These are phyloP conservation scores for Phialophora verrucosa DNA, from an alignment of 2,329 filamentous ascomycete genomes.

Conservation along the genomic window DNA sequence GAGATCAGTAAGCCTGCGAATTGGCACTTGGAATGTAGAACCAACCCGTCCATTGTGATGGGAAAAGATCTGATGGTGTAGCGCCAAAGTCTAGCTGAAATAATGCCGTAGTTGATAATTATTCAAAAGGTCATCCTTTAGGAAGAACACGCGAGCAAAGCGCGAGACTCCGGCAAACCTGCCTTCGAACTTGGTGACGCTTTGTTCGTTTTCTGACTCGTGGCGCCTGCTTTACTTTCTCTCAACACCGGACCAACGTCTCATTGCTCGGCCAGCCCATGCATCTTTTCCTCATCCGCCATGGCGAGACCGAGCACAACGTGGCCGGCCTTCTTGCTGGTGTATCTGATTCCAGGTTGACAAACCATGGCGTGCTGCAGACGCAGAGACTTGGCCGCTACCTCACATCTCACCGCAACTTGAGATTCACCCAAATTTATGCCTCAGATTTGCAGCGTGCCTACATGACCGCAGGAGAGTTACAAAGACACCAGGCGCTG, in stretches of 20 bases:
- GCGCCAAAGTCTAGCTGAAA: not conserved
- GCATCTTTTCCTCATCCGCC: slow-evolving; percentile 77
- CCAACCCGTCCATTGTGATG: slow-evolving; percentile 36
- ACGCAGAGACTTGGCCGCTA: slow-evolving; percentile 71
- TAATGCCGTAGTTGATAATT: not conserved
- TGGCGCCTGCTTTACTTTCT: not conserved
- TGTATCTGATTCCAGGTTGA: slow-evolving; percentile 77
- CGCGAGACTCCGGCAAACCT: slow-evolving; percentile 10
- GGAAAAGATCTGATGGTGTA: not conserved
- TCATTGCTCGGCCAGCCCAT: slow-evolving; percentile 45
- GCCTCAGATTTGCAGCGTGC: slow-evolving; percentile 80
- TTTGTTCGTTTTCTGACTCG: not conserved
- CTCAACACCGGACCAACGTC: not conserved
- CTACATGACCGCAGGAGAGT: slow-evolving; percentile 69
- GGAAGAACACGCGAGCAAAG: not conserved
- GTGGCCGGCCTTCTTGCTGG: slow-evolving; percentile 71
- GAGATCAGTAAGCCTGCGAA: not conserved
- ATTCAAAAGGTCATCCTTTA: not conserved
- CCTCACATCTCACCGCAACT: slow-evolving; percentile 64
- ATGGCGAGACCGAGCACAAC: slow-evolving; percentile 91
- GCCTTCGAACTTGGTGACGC: not conserved
- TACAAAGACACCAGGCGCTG: slow-evolving; percentile 62
- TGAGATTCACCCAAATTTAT: slow-evolving; percentile 73
- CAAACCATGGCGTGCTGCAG: slow-evolving; percentile 80
- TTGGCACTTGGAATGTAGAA: not conserved